Base-by-base conservation (phyloP, 2,329 filamentous ascomycete genomes). In the Nemania serpens region DNA sequence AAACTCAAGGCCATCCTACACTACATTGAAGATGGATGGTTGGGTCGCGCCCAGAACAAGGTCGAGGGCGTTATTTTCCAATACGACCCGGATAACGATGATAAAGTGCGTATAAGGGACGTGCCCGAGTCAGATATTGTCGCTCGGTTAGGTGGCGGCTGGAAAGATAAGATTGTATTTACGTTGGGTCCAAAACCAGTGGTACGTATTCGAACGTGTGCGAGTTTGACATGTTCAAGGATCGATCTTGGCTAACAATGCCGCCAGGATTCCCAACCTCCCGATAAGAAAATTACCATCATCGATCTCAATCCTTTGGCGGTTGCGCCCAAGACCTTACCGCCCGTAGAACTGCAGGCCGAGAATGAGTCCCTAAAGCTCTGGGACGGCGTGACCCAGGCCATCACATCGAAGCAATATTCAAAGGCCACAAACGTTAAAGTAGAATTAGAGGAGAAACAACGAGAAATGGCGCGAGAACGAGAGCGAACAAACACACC, bases 21-120 rank as follows among this genome's bases (percentile, higher is more conserved):
- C 70, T 99, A 99, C 74, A 81, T 93, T 57, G 94, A 98, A 71
- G 94, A 98, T 70, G 93, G 93, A 51, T 99, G 95, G 93, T 83
- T 98, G 33, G 91, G 93, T 48, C 91, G 91, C 67, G 86, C 91
- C 18, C 94, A 96, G 69, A 97, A 98, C 77, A 93, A 90, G 73
- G 89, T 99, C 37, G 88, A 96, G 63, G 95, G 95, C 17, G 87
- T 97, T 56, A 84, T 98, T 57, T 99, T 97, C 82, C 89, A 85
- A 51, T 97, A 97, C 69, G 90, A 97, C 71, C 90, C 93, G 0
- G 86, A 91, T 20, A 94, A 93, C 59, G 94, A 98, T 74, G 86
- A 85, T 73, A 91, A 89, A 75, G 87, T 79, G 5, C 88, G 85
- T 69, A 88, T 97, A 70, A 92, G 89, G 77, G 93, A 97, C 63